These are phyloP conservation scores for Cyberlindnera bimundalis DNA, from an alignment of 805 yeast species.

Conservation along the genomic window DNA sequence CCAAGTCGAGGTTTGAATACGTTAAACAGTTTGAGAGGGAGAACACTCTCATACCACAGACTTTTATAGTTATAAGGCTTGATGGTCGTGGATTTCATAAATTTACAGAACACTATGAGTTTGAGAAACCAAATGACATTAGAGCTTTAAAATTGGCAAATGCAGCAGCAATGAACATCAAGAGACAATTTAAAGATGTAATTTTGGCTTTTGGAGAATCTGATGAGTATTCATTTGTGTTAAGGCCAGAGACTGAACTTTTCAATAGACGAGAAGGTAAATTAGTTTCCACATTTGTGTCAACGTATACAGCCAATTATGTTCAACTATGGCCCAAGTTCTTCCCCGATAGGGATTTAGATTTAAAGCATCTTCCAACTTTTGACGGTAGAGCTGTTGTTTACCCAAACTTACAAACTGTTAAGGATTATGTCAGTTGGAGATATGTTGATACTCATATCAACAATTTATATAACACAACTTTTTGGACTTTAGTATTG, in stretches of 20 bases:
- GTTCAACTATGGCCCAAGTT: slow-evolving; percentile 59
- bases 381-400: slow-evolving; percentile 90
- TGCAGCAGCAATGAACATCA: slow-evolving; percentile 64
- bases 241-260: slow-evolving; percentile 57
- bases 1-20: slow-evolving; percentile 84
- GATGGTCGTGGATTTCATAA: slow-evolving; percentile 95
- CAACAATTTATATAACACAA: slow-evolving; percentile 88
- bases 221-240: slow-evolving; percentile 86
- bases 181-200: slow-evolving; percentile 66
- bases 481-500: slow-evolving; percentile 82
- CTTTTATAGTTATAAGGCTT: slow-evolving; percentile 77
- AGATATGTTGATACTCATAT: slow-evolving; percentile 96
- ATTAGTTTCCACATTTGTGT: slow-evolving; percentile 75
- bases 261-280: slow-evolving; percentile 83
- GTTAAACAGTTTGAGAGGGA: slow-evolving; percentile 80
- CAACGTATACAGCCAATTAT: slow-evolving; percentile 77
- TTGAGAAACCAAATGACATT: slow-evolving; percentile 83
- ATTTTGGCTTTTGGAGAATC: slow-evolving; percentile 89
- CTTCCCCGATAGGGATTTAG: slow-evolving; percentile 46
- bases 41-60: slow-evolving; percentile 67
- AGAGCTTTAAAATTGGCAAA: slow-evolving; percentile 80
- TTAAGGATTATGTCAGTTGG: slow-evolving; percentile 89
- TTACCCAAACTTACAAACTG: slow-evolving; percentile 60
- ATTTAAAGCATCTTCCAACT: slow-evolving; percentile 61
- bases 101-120: slow-evolving; percentile 68